phyloP scores from a whole-genome alignment of 2,329 filamentous ascomycete genomes.

The Colletotrichum lentis region DNA sequence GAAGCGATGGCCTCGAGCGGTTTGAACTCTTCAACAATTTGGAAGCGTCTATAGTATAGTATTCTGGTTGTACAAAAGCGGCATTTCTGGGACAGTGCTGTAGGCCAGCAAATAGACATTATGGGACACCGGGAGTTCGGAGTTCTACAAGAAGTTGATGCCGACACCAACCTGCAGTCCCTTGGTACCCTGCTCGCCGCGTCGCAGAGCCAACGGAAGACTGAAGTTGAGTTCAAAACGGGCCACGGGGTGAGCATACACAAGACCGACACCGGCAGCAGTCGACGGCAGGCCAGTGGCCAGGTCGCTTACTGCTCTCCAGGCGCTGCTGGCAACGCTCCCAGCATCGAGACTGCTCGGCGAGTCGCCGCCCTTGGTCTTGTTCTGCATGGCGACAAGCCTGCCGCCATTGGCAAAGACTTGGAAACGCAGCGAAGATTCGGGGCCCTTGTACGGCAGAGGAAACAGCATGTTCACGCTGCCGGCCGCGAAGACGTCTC shows the following conservation, averaged over 20 bases:
- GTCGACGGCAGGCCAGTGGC: constrained; percentile 81
- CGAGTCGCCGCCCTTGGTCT: constrained; percentile 57
- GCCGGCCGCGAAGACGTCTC: constrained; percentile 90
- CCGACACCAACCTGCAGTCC: constrained; percentile 95
- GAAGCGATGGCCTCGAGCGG: background rate
- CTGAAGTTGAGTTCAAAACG: constrained; percentile 97
- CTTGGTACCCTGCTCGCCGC: constrained; percentile 87
- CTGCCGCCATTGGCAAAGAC: constrained; percentile 91
- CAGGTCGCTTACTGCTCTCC: constrained; percentile 73
- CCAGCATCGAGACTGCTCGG: constrained; percentile 48
- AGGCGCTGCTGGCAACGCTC: constrained; percentile 63
- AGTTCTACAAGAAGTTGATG: constrained; percentile 84
- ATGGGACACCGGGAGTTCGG: background rate
- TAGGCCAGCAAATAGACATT: background rate
- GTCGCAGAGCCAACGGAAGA: constrained; percentile 80
- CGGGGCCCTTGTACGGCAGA: constrained; percentile 80
- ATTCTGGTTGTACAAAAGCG: constrained; percentile 14
- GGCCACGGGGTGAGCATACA: constrained; percentile 93
- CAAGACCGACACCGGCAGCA: constrained; percentile 86
- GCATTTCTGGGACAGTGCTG: background rate
- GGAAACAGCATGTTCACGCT: constrained; percentile 87
- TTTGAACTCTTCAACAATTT: background rate
- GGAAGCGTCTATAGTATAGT: constrained; percentile 1
- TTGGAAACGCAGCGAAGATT: constrained; percentile 86
- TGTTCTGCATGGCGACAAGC: constrained; percentile 76